A percentile compares a stretch with the other conserved stretches of the same genome.
Conservation (phyloP, 2,329 filamentous ascomycete genomes). For the Sclerotiophoma versabilis region DNA sequence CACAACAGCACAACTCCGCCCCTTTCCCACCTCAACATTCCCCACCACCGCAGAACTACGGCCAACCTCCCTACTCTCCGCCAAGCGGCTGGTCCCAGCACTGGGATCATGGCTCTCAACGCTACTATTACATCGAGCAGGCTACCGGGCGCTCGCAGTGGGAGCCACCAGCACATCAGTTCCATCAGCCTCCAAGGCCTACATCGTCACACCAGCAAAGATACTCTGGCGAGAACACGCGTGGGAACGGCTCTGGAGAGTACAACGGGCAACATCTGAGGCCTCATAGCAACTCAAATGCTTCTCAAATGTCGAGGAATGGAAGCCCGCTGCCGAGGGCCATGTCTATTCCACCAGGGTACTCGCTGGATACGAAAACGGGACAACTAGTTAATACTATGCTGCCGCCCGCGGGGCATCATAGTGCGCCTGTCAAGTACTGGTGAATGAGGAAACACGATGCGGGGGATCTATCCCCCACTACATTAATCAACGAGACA, state of each 20-base stretch:
- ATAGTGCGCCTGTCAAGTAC: constrained; percentile 19
- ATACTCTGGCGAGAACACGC: constrained; percentile 4
- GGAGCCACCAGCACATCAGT: constrained; percentile 51
- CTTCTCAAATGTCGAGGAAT: constrained; percentile 5
- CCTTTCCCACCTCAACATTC: constrained; percentile 6
- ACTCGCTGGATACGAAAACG: constrained; percentile 17
- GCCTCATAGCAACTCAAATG: constrained; percentile 13
- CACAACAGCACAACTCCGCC: constrained; percentile 12
- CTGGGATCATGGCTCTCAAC: constrained; percentile 65
- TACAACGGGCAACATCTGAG: constrained; percentile 4
- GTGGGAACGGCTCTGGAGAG: background rate
- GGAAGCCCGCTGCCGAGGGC: constrained; percentile 11
- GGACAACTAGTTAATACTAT: constrained; percentile 18
- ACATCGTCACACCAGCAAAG: constrained; percentile 9
- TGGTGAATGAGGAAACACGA: constrained; percentile 10
- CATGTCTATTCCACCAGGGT: constrained; percentile 14
- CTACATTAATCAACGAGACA: too few relatives aligned
- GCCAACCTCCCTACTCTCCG: constrained; percentile 26
- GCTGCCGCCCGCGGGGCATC: constrained; percentile 15
- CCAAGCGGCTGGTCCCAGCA: constrained; percentile 65
- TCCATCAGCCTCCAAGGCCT: constrained; percentile 2
- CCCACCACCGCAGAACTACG: constrained; percentile 14
- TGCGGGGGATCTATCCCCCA: background rate
- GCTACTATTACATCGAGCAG: constrained; percentile 70
- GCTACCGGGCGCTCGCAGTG: constrained; percentile 67